Percentiles rank a stretch among this genome's conserved stretches.
phyloP scores from a whole-genome alignment of 164 flowering plant genomes.

The Magnolia changhungtana region DNA sequence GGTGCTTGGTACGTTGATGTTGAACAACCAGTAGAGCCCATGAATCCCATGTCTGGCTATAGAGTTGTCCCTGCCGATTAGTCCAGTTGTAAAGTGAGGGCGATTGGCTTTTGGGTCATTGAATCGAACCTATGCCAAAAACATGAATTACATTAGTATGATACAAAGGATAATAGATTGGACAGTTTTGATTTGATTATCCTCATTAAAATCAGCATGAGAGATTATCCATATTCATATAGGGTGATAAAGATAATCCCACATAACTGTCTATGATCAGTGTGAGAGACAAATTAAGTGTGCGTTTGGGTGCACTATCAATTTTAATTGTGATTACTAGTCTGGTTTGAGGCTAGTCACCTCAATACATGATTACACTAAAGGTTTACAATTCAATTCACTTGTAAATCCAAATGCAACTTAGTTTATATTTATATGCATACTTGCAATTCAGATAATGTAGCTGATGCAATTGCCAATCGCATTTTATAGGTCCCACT shows the following conservation, averaged over 20 bases:
- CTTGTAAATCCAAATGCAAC: neutral
- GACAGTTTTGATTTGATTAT: too few species aligned
- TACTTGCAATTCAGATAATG: neutral
- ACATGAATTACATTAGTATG: neutral
- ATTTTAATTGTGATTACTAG: too few species aligned
- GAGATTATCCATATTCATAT: too few species aligned
- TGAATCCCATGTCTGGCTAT: conserved; percentile 78
- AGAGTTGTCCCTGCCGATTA: conserved; percentile 66
- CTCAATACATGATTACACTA: too few species aligned
- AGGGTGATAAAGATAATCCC: neutral
- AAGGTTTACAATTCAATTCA: too few species aligned
- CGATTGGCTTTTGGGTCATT: conserved; percentile 24
- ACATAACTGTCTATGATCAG: too few species aligned
- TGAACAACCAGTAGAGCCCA: conserved; percentile 62
- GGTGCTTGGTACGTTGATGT: conserved; percentile 29
- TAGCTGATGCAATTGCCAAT: neutral
- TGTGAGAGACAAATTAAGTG: too few species aligned
- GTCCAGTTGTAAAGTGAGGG: conserved; percentile 47
- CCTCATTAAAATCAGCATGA: too few species aligned
- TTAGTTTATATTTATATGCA: neutral
- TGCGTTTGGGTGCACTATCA: too few species aligned
- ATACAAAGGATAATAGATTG: too few species aligned
- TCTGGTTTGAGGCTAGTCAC: too few species aligned
- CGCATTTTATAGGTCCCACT: conserved; percentile 19
- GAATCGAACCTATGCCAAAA: conserved; percentile 11